phyloP scores from a whole-genome alignment of 164 flowering plant species.

The Amborella trichopoda region DNA sequence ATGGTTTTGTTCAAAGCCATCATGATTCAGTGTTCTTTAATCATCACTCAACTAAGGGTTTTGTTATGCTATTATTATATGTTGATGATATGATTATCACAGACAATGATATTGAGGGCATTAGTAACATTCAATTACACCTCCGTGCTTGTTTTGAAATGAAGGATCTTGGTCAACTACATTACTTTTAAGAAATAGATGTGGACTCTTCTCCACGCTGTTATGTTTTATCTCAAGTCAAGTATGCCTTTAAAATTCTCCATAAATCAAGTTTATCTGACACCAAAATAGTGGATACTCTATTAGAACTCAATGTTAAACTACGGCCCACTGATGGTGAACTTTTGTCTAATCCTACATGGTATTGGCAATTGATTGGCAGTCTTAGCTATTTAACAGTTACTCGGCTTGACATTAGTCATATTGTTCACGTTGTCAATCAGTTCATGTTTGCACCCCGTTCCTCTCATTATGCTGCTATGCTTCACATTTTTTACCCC shows the following conservation, averaged over 20 bases:
- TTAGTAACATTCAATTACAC: neutral
- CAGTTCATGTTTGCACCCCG: neutral
- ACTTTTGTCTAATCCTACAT: neutral
- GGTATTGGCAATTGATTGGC: neutral
- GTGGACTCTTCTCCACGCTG: neutral
- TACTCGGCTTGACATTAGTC: neutral
- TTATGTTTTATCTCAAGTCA: neutral
- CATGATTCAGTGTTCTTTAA: neutral
- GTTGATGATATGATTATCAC: neutral
- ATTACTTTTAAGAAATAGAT: neutral
- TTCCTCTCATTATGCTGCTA: neutral
- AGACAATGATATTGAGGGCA: neutral
- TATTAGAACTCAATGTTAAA: neutral
- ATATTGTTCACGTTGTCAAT: neutral
- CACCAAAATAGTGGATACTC: neutral
- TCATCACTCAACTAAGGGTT: neutral
- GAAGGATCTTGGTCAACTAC: neutral
- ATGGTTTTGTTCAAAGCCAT: neutral
- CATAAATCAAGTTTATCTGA: neutral
- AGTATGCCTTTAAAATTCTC: neutral
- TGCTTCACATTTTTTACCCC: neutral
- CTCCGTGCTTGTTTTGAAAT: neutral
- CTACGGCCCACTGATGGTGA: neutral
- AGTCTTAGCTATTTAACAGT: neutral
- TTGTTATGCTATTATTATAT: no score